Evolutionary conservation across 306 rosid species (phyloP).

Genomic region (Quercus parvula): DNA sequence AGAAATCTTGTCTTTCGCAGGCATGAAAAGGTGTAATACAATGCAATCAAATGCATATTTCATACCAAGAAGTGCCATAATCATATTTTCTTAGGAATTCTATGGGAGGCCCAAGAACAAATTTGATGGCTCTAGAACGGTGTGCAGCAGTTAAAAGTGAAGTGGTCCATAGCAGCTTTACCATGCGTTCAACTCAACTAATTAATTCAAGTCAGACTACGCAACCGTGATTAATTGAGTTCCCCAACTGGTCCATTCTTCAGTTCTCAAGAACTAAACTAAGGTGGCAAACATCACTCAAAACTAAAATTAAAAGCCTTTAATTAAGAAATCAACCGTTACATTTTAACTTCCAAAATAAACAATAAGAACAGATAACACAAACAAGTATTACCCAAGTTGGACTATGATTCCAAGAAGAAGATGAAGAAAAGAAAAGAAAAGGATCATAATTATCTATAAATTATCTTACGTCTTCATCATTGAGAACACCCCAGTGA

Average conservation of each 20-base stretch:
- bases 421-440: not conserved
- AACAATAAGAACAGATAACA: not conserved
- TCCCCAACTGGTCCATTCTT: not conserved
- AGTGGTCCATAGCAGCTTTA: not conserved
- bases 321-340: not conserved
- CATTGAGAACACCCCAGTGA: conserved; percentile 82
- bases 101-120: not conserved
- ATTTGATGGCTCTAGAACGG: not conserved
- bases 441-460: conserved; percentile 10
- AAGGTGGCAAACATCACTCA: not conserved
- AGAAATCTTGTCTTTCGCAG: not conserved
- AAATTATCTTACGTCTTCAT: conserved; percentile 69
- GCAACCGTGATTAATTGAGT: not conserved
- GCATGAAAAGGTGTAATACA: not conserved
- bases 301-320: not conserved
- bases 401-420: not conserved
- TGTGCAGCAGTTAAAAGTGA: not conserved
- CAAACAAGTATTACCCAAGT: not conserved
- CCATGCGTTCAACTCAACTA: not conserved
- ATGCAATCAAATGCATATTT: not conserved
- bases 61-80: conserved; percentile 1
- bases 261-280: not conserved
- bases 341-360: not conserved
- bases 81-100: not conserved
- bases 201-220: not conserved